Evolutionary conservation across 495 filamentous ascomycete genomes (phyloP).

Genomic region (Beverwykella pulmonaria): DNA sequence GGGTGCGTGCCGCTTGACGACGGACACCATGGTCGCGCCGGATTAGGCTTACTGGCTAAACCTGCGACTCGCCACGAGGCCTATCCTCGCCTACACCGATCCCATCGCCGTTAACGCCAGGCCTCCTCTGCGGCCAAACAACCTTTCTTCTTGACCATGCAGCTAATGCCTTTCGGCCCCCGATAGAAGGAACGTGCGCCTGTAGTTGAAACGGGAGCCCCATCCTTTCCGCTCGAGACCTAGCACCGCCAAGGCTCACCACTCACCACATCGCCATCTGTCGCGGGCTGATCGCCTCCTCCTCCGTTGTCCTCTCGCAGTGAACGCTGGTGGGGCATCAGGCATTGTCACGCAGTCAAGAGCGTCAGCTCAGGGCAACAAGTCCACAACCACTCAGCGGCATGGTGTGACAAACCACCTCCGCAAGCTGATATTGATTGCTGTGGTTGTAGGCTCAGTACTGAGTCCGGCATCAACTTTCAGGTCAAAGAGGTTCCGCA

Average conservation of each 20-base stretch:
- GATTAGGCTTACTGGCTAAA: conserved; percentile 13
- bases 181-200: conserved; percentile 18
- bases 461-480: conserved; percentile 21
- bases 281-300: conserved; percentile 10
- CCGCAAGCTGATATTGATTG: conserved; percentile 4
- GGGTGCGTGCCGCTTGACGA: background rate
- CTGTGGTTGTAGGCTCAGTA: conserved; percentile 3
- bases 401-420: conserved; percentile 1
- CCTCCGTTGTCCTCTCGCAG: background rate
- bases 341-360: background rate
- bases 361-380: background rate
- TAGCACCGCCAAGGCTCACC: conserved; percentile 13
- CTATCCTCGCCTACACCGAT: conserved; percentile 9
- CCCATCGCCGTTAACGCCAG: conserved; percentile 5
- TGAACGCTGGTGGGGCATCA: background rate
- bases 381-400: background rate
- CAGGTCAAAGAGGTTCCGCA: background rate
- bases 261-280: background rate
- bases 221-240: background rate
- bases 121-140: conserved; percentile 11
- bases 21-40: conserved; percentile 9
- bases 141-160: background rate
- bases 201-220: conserved; percentile 29
- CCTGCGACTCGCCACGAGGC: conserved; percentile 15
- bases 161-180: conserved; percentile 31